Base-by-base conservation (phyloP, 179 eudicot genomes). In the Spergularia azorica region DNA sequence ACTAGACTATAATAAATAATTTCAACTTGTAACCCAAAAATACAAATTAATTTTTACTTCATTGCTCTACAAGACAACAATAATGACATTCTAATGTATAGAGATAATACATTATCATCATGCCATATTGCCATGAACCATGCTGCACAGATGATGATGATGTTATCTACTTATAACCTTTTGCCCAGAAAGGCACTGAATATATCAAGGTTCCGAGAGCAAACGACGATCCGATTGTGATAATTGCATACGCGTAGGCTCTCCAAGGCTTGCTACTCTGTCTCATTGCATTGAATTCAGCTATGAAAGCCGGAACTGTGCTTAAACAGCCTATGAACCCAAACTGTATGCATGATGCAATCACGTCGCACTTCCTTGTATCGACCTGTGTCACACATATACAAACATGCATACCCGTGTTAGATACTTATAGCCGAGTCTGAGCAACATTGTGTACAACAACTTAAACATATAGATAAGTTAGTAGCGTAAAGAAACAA, bases 271-370 rank as follows among this genome's bases (percentile, higher is more conserved):
- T 83, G 43, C 69, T 76, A 77, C 92, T 89, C 78, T 73, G 83
- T 76, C 89, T 84, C 93, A 94, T 89, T 2, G 87, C 87, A 67
- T 91, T 84, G 54, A 86, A 88, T 81, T 93, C 98, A 5, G 91
- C 97, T 72, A 92, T 82, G 82, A 92, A 90, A 4, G 98, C 92
- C 5, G 98, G 92, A 39, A 94, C 98, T 7, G 98, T 91, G 83
- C 97, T 93, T 71, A 93, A 82, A 71, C 95, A 90, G 60, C 98
- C 95, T 82, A 90, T 51, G 39, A 93, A 78, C 0, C 98, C 98
- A 26, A 93, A 81, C 73, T 92, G 95, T n/a, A 93, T 43, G 5
- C 90, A 97, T 4, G 86, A 50, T 9, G 92, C 92, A 16, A 88
- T 79, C 2, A 90, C 86, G 70, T 84, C 79, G 20, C 89, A 90